Evolutionary conservation across 306 rosid species (phyloP).

Genomic region (Prunus persica): Prunus_persica_NCBIv2 NC_034013.1:11737001-11737500

Average conservation of each 20-base stretch:
- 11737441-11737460: constrained; percentile 11
- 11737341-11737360: background rate
- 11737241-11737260: background rate
- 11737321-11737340: constrained; percentile 30
- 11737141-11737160: constrained; percentile 21
- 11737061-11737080: constrained; percentile 32
- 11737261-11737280: constrained; percentile 36
- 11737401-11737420: background rate
- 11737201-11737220: constrained; percentile 44
- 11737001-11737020: constrained; percentile 33
- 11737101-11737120: constrained; percentile 15
- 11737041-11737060: constrained; percentile 29
- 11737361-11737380: constrained; percentile 15
- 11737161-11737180: constrained; percentile 57
- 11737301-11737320: constrained; percentile 29
- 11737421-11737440: background rate
- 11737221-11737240: constrained; percentile 5
- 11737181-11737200: constrained; percentile 33
- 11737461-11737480: constrained; percentile 48
- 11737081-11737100: constrained; percentile 15
- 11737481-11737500: constrained; percentile 43
- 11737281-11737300: constrained; percentile 40
- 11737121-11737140: constrained; percentile 33
- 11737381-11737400: constrained; percentile 37
- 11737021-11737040: background rate